Percentiles rank a stretch among this genome's conserved stretches.
These are phyloP conservation scores for Solanum peruvianum DNA, from an alignment of 257 asterid genomes.

Conservation along the genomic window DNA sequence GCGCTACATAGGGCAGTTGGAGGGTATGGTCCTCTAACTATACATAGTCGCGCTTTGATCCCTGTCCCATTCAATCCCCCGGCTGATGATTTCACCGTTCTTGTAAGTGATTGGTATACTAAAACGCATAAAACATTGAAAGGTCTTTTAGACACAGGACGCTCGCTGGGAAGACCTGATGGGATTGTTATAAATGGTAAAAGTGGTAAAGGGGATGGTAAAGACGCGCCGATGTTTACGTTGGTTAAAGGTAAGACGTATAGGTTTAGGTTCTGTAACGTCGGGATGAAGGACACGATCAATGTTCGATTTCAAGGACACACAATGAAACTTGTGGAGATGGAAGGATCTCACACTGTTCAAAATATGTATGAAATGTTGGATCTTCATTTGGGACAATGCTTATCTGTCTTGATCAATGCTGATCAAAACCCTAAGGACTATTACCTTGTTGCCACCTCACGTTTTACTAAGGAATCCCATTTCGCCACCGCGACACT, in stretches of 20 bases:
- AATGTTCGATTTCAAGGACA: not conserved
- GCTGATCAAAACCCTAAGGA: conserved; percentile 3
- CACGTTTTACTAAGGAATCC: not conserved
- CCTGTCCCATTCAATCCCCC: not conserved
- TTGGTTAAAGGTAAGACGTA: not conserved
- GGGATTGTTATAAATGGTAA: conserved; percentile 3
- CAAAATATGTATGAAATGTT: not conserved
- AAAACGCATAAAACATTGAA: not conserved
- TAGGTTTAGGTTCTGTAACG: conserved; percentile 1
- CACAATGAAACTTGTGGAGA: not conserved
- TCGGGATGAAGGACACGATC: not conserved
- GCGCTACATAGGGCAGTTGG: not conserved
- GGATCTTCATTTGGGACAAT: not conserved
- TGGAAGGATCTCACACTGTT: not conserved
- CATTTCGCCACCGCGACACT: not conserved
- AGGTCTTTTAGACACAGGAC: not conserved
- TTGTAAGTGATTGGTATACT: not conserved
- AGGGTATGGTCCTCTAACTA: not conserved
- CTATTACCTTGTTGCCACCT: not conserved
- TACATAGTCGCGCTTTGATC: conserved; percentile 1
- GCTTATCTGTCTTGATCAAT: not conserved
- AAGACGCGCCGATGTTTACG: not conserved
- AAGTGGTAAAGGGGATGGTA: not conserved
- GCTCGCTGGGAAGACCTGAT: not conserved
- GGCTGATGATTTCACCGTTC: not conserved